Percentiles rank a stretch among this genome's conserved stretches.
Evolutionary conservation across 192 early-diverging fungal genomes (phyloP).

Genomic region (Gonapodya prolifera): DNA sequence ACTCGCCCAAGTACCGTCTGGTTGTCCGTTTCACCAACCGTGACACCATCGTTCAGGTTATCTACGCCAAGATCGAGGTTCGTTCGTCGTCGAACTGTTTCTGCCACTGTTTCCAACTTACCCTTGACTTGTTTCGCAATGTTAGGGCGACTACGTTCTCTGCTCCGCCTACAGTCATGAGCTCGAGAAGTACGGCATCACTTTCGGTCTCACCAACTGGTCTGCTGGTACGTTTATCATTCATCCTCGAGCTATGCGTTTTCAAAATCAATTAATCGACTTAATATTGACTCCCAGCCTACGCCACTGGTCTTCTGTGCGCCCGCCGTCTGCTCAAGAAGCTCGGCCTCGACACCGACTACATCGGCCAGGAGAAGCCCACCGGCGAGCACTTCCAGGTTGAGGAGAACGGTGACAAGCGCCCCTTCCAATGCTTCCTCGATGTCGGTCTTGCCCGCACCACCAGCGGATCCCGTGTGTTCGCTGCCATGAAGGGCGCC

Average conservation of each 20-base stretch:
- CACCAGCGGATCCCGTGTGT: slow-evolving; percentile 94
- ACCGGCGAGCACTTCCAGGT: slow-evolving; percentile 81
- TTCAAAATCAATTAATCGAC: background rate
- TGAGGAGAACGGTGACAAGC: slow-evolving; percentile 77
- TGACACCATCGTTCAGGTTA: slow-evolving; percentile 91
- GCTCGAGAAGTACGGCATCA: slow-evolving; percentile 87
- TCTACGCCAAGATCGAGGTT: slow-evolving; percentile 81
- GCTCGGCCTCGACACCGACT: slow-evolving; percentile 90
- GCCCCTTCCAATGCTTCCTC: slow-evolving; percentile 96
- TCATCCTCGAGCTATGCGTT: background rate
- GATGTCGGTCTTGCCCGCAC: slow-evolving; percentile 95
- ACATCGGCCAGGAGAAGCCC: slow-evolving; percentile 84
- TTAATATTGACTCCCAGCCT: slow-evolving; percentile 38
- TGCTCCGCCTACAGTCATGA: slow-evolving; percentile 94
- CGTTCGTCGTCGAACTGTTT: background rate
- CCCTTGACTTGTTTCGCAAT: background rate
- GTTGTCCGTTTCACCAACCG: slow-evolving; percentile 99
- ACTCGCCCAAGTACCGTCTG: slow-evolving; percentile 99
- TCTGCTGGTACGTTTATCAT: slow-evolving; percentile 43
- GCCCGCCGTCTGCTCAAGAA: slow-evolving; percentile 92
- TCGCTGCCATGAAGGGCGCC: slow-evolving; percentile 97
- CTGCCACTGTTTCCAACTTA: background rate
- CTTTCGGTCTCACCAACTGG: slow-evolving; percentile 99
- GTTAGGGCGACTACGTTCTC: slow-evolving; percentile 86
- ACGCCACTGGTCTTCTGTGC: slow-evolving; percentile 91